Evolutionary conservation across 1,139 yeast species (phyloP).

Genomic region (Candida sanyaensis): DNA sequence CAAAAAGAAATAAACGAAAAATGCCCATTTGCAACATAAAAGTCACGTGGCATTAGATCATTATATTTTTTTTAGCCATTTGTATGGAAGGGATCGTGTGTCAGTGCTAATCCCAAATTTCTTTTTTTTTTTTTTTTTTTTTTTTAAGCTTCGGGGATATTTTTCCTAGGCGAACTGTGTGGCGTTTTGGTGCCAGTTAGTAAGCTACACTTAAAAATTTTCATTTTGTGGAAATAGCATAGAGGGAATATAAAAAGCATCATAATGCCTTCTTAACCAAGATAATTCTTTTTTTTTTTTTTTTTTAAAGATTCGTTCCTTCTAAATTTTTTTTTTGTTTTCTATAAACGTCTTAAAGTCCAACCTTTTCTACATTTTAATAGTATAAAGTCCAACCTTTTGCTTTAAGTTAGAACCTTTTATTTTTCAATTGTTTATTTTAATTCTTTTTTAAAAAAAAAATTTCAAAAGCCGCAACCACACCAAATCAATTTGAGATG

Average conservation of each 20-base stretch:
- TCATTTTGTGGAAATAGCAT: neutral
- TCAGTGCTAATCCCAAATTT: neutral
- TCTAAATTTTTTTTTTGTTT: neutral
- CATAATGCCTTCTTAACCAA: neutral
- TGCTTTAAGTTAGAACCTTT: slow-evolving; percentile 4
- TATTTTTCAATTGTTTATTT: neutral
- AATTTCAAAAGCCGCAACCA: slow-evolving; percentile 7
- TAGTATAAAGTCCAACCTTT: slow-evolving; percentile 14
- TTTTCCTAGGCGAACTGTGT: neutral
- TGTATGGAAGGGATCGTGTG: neutral
- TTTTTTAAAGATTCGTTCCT: neutral
- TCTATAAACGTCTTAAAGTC: slow-evolving; percentile 12
- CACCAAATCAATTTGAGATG: slow-evolving; percentile 14
- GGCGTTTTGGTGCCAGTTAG: neutral
- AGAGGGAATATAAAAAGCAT: neutral
- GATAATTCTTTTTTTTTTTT: neutral
- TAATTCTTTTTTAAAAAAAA: neutral
- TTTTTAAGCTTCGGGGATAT: neutral
- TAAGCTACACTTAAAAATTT: neutral
- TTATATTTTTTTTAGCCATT: neutral
- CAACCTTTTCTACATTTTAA: slow-evolving; percentile 14
- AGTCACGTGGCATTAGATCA: slow-evolving; percentile 5
- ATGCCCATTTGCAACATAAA: neutral
- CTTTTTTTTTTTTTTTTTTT: no score
- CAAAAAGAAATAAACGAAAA: no score